phyloP scores from a whole-genome alignment of 169 alveolate genomes.

The Cyclospora cayetanensis region DNA sequence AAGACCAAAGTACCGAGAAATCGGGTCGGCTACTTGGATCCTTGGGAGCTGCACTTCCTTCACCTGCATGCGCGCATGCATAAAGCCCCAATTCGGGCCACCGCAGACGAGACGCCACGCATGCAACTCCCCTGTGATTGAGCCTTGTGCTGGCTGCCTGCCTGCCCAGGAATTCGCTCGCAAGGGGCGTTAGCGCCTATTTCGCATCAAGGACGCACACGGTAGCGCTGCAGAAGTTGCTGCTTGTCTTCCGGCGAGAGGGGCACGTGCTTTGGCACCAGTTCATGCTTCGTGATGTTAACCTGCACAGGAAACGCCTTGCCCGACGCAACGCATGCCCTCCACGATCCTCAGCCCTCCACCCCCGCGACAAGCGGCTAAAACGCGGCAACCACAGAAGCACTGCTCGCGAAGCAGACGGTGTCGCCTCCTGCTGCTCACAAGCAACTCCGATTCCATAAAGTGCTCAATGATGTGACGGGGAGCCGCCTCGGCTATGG shows the following conservation, averaged over 20 bases:
- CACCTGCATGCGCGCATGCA: slow-evolving; percentile 77
- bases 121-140: background rate
- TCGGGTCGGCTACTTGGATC: slow-evolving; percentile 96
- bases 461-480: slow-evolving; percentile 90
- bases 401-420: background rate
- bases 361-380: background rate
- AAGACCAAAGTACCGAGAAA: slow-evolving; percentile 85
- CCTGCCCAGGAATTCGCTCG: background rate
- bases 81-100: background rate
- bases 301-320: slow-evolving; percentile 78
- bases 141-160: background rate
- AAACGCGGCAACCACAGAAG: background rate
- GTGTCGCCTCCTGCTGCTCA: slow-evolving; percentile 18
- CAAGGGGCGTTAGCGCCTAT: background rate
- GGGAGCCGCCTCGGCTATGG: slow-evolving; percentile 93
- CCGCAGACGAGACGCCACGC: background rate
- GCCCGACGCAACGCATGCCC: background rate
- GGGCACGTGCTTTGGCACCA: slow-evolving; percentile 97
- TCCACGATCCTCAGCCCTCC: background rate
- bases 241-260: slow-evolving; percentile 94
- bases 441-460: slow-evolving; percentile 90
- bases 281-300: slow-evolving; percentile 97
- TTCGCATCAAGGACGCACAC: slow-evolving; percentile 73
- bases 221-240: slow-evolving; percentile 92
- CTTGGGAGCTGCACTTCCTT: slow-evolving; percentile 96